Evolutionary conservation across 2,329 filamentous ascomycete genomes (phyloP).

Genomic region (Venturia effusa): DNA sequence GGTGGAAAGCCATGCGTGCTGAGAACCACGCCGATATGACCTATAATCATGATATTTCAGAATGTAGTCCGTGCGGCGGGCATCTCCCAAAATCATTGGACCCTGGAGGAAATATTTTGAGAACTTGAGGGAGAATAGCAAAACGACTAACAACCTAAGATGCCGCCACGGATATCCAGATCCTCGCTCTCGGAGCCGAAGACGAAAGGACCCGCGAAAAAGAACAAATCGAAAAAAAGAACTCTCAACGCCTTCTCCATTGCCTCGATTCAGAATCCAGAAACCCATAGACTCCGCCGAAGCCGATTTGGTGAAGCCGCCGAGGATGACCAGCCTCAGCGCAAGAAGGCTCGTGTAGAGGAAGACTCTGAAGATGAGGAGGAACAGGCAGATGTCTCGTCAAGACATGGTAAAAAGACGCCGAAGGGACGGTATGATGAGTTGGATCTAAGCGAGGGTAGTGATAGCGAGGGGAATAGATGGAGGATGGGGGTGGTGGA

Average conservation of each 20-base stretch:
- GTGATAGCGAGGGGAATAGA: constrained; percentile 75
- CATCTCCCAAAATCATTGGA: background rate
- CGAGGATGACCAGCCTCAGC: constrained; percentile 32
- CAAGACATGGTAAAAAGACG: constrained; percentile 22
- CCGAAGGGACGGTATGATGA: constrained; percentile 22
- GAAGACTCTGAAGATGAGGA: constrained; percentile 42
- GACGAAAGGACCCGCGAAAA: constrained; percentile 24
- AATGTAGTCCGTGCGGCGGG: background rate
- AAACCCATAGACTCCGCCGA: constrained; percentile 41
- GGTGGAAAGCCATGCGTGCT: background rate
- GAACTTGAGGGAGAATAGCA: background rate
- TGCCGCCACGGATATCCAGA: constrained; percentile 36
- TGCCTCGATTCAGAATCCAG: constrained; percentile 44
- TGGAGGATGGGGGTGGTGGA: constrained; percentile 68
- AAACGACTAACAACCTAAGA: constrained; percentile 21
- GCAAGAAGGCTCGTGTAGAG: constrained; percentile 32
- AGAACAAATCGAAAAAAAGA: constrained; percentile 39
- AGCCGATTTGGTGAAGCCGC: constrained; percentile 45
- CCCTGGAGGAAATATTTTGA: constrained; percentile 5
- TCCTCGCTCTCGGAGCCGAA: constrained; percentile 19
- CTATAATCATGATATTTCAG: background rate
- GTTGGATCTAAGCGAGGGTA: constrained; percentile 57
- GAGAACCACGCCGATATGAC: background rate
- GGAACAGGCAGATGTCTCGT: constrained; percentile 29
- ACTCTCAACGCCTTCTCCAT: constrained; percentile 54